Evolutionary conservation across 2,329 filamentous ascomycete genomes (phyloP).

Genomic region (Cadophora luteo-olivacea): DNA sequence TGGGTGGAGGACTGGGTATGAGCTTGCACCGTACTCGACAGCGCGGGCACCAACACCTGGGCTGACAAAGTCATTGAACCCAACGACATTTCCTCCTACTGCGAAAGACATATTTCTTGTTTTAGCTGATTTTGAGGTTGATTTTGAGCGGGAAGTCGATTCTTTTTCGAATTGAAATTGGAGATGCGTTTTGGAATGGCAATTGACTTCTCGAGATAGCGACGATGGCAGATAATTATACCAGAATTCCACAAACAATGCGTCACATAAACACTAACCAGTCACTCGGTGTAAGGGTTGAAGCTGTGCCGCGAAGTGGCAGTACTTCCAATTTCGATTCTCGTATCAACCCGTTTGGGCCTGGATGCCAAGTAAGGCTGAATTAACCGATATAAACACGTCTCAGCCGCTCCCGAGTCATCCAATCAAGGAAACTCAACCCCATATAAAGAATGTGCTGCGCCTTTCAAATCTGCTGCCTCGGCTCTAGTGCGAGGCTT

Average conservation of each 20-base stretch:
- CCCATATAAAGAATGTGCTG: not conserved
- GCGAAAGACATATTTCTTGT: constrained; percentile 21
- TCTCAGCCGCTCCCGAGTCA: not conserved
- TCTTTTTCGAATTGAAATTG: not conserved
- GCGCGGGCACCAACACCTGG: constrained; percentile 16
- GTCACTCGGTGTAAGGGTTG: not conserved
- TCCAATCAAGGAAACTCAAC: not conserved
- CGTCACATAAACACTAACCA: not conserved
- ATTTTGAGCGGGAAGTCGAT: not conserved
- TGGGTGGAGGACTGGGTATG: constrained; percentile 9
- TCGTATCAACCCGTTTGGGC: constrained; percentile 5
- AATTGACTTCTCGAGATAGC: not conserved
- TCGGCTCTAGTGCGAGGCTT: not conserved
- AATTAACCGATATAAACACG: constrained; percentile 16
- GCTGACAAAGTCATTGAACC: constrained; percentile 4
- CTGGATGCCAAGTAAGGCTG: not conserved
- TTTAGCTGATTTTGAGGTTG: not conserved
- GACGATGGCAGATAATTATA: constrained; percentile 4
- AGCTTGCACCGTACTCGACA: not conserved
- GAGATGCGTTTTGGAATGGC: not conserved
- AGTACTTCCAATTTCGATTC: not conserved
- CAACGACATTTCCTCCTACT: constrained; percentile 12
- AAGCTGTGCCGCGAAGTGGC: not conserved
- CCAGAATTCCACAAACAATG: not conserved
- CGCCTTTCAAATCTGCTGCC: not conserved